Evolutionary conservation across 108 stramenopile genomes (phyloP), one percentile per base, ranked within the genome.

Genomic region (Hondaea fermentalgiana): DNA sequence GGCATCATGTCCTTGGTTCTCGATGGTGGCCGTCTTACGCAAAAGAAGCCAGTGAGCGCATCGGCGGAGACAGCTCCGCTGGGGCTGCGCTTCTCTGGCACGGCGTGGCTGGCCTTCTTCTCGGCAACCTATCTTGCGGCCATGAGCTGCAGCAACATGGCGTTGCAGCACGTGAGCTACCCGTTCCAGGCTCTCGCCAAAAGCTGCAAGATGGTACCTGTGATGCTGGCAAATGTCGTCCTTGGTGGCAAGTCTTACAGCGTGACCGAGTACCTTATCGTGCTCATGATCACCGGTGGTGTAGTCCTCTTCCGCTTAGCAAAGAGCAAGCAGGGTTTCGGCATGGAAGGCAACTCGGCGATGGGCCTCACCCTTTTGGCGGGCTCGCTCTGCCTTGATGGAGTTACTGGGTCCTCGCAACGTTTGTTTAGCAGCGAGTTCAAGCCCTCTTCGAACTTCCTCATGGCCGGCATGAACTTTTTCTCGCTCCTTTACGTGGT

Each of bases 181-280:
- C 97, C 97, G 5, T 92, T 97, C 42, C 95, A 95, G n/a, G 95
- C 96, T 6, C 92, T 98, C 49, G 96, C 96, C 25, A 98, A 98
- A 90, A 93, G 92, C 88, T 96, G 96, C 87, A 98, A 98, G 90
- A 97, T 97, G 94, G 96, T 96, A 8, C 97, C 96, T 14, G 97
- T 97, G 23, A 88, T 88, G 88, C 29, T 88, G 72, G 64, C 88
- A 6, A 64, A 64, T 25, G 88, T 88, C 12, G 47, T 88, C 19
- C 35, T 71, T 19, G 88, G 88, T 23, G 76, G 76, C 28, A 87
- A 57, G 87, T 93, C 58, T 35, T 96, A 25, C 83, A 95, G 28
- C 95, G 94, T 5, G 95, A 14, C 51, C 0, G 60, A 93, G 89
- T 93, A 92, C 69, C 21, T 89, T 21, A 44, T 76, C 4, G 93